Percentiles rank a stretch among this genome's conserved stretches.
These are phyloP conservation scores for Fusarium floridanum DNA, from an alignment of 2,329 filamentous ascomycete genomes.

Conservation along the genomic window DNA sequence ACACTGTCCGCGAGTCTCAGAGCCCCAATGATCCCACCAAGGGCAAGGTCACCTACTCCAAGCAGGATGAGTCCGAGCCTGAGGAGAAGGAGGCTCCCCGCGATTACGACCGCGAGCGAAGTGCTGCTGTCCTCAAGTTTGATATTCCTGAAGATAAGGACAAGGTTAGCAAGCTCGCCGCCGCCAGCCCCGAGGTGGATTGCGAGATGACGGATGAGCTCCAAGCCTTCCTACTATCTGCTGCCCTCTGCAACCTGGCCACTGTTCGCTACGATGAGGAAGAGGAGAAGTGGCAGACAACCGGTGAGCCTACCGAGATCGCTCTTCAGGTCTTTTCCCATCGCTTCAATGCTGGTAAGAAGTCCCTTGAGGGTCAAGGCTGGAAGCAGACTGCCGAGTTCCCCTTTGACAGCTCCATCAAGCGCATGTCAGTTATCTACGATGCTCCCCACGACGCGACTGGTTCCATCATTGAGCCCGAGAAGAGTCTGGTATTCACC, in stretches of 20 bases:
- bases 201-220: constrained; percentile 65
- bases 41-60: constrained; percentile 65
- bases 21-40: constrained; percentile 72
- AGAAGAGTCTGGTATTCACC: constrained; percentile 68
- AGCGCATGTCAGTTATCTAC: constrained; percentile 85
- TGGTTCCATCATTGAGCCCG: constrained; percentile 53
- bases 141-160: constrained; percentile 71
- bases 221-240: constrained; percentile 64
- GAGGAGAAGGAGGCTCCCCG: constrained; percentile 58
- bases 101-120: constrained; percentile 72
- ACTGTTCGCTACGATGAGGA: constrained; percentile 68
- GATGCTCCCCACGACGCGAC: constrained; percentile 59
- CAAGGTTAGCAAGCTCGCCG: constrained; percentile 50
- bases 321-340: constrained; percentile 81
- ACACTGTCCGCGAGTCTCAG: constrained; percentile 72
- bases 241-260: constrained; percentile 75
- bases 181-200: constrained; percentile 51
- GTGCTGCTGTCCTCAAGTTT: constrained; percentile 70
- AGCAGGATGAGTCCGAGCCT: constrained; percentile 49
- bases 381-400: constrained; percentile 78
- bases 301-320: constrained; percentile 80
- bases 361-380: constrained; percentile 62
- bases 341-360: constrained; percentile 73
- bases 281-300: constrained; percentile 73
- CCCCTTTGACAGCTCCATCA: constrained; percentile 83